Base-by-base conservation (phyloP, 192 early-diverging fungal species). In the Phlyctochytrium bullatum region DNA sequence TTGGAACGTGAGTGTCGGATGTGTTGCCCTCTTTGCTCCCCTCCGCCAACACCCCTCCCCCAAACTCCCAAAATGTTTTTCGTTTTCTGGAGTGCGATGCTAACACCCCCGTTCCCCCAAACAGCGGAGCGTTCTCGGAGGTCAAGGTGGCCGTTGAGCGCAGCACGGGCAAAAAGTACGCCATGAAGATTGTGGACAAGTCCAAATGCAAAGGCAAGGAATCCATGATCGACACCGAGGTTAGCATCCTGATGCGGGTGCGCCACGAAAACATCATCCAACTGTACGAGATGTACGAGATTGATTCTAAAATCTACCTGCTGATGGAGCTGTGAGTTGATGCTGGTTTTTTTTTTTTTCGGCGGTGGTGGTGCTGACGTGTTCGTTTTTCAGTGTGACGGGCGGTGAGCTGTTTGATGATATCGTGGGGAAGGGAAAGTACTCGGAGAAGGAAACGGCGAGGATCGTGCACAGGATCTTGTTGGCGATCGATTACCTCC, bases 361-460 rank as follows among this genome's bases (percentile, higher is more conserved):
- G 53, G 71, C 17, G 64, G 67, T 50, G 61, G 75, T 74, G 85
- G 86, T 64, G 4, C 25, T 57, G 23, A 10, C 27, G 6, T 62
- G 4, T 56, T 34, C 4, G 14, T 56, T 24, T 23, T 25, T 24
- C 61, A 90, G 89, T 61, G 90, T 91, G 2, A 80, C 83, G 12
- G 93, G 91, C 62, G 94, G 94, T 54, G 96, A 98, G 73, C 77
- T 98, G 17, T 98, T 98, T 77, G 94, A 96, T 64, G 88, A 90
- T 34, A 94, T 98, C 60, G 88, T 91, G 27, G 86, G 85, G 31
- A 86, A 88, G 29, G 86, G 88, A 56, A 83, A 78, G 36, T 86
- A 92, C 59, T 76, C 82, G 31, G 96, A 98, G 76, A 61, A 73
- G 31, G 91, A 97, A 36, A 81, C 91, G 16, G 83, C 92, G 0